Base-by-base conservation (phyloP, 2,329 filamentous ascomycete genomes). In the Aspergillus costaricaensis region DNA sequence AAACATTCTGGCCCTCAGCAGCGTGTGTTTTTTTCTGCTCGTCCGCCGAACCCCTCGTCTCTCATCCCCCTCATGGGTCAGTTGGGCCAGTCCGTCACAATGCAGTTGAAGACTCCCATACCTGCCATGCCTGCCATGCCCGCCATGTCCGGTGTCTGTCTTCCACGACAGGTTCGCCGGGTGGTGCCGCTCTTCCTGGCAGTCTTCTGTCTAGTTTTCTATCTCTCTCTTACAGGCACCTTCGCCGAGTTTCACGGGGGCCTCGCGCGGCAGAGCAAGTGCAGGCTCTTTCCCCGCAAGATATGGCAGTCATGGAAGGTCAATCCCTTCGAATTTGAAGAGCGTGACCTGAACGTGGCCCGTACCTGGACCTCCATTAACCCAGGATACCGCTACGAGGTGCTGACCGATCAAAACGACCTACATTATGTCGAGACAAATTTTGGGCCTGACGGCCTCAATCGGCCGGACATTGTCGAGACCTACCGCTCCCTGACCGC, bases 221-320 rank as follows among this genome's bases (percentile, higher is more conserved):
- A 50, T 38, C 49, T 58, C 5, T 58, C 56, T 12, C n/a, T 58
- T 12, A 44, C 49, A 4, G 56, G 39, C 36, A 58, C 48, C 9
- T 44, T 58, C 39, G 47, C 27, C 3, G 56, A 36, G 25, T 36
- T 30, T n/a, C 41, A 21, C 8, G 36, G 32, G 15, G 10, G 36
- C 2, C 25, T 53, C 15, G 17, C 57, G n/a, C 38, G 27, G 30
- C 39, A 23, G 6, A 38, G 32, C n/a, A 38, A 25, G 17, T 44
- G 41, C 41, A 48, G 30, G 25, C 8, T n/a, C 14, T 91, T 87
- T 67, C 89, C 83, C 5, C 81, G 82, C 58, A 91, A 91, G 75
- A 89, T 91, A 65, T 91, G 88, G 89, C 89, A 91, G 74, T 88
- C 86, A 0, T 91, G 89, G 89, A 91, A 91, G 72, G 83, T 88